These are phyloP conservation scores for Talaromyces piceae DNA, from an alignment of 2,329 filamentous ascomycete genomes.

Conservation along the genomic window DNA sequence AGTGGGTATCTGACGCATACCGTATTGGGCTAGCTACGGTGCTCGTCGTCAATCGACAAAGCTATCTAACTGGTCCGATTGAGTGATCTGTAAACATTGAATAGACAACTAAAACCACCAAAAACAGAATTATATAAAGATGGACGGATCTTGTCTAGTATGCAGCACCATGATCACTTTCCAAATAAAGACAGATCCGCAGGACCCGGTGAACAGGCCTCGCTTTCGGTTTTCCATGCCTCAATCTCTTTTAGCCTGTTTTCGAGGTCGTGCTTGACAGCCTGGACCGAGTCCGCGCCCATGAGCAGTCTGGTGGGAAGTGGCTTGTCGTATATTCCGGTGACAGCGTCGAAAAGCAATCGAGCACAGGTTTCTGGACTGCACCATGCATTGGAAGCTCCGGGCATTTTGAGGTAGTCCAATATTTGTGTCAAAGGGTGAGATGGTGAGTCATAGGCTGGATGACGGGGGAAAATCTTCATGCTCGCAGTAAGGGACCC, in stretches of 20 bases:
- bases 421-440: slow-evolving; percentile 9
- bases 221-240: slow-evolving; percentile 11
- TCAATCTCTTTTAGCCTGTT: slow-evolving; percentile 12
- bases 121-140: no score
- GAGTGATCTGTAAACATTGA: no score
- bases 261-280: slow-evolving; percentile 12
- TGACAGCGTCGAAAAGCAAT: slow-evolving; percentile 13
- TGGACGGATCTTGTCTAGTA: no score
- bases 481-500: not conserved
- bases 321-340: slow-evolving; percentile 5
- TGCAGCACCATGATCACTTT: not conserved
- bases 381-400: slow-evolving; percentile 10
- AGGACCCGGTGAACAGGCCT: slow-evolving; percentile 9
- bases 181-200: not conserved
- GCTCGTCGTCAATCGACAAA: no score
- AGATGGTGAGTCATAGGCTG: slow-evolving; percentile 1
- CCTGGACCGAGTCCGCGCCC: slow-evolving; percentile 12
- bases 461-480: slow-evolving; percentile 1
- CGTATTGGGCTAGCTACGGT: no score
- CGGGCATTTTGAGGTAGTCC: slow-evolving; percentile 11
- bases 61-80: no score
- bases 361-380: slow-evolving; percentile 14
- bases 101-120: no score
- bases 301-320: slow-evolving; percentile 14
- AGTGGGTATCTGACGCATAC: no score